phyloP scores from a whole-genome alignment of 2,329 filamentous ascomycete genomes.

The Ceratocystis diversiconidia region DNA sequence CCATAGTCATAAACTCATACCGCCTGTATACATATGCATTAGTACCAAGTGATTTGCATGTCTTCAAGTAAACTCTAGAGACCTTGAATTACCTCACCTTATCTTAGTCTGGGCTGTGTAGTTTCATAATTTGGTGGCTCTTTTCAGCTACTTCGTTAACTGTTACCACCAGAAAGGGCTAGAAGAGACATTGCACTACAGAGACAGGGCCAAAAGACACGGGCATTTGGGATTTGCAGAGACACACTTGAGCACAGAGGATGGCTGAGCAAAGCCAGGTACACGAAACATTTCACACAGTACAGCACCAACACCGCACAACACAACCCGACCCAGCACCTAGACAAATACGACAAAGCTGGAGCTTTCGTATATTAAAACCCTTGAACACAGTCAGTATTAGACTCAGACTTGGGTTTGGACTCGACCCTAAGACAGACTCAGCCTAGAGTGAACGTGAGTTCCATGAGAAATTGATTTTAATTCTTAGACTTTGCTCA shows the following conservation, averaged over 20 bases:
- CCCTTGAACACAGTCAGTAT: not conserved
- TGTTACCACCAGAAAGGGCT: not conserved
- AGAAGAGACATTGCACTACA: not conserved
- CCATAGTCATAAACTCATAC: not conserved
- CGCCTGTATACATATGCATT: too few relatives aligned
- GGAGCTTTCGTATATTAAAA: not conserved
- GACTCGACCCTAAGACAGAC: not conserved
- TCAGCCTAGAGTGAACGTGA: not conserved
- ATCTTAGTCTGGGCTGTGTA: not conserved
- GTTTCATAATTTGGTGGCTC: not conserved
- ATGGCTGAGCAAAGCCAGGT: conserved; percentile 7
- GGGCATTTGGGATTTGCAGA: not conserved
- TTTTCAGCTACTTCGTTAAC: not conserved
- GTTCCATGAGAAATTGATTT: not conserved
- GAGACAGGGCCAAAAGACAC: not conserved
- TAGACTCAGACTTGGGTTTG: not conserved
- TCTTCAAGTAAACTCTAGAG: not conserved
- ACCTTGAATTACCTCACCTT: not conserved
- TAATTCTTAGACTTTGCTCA: not conserved
- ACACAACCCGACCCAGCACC: too few relatives aligned
- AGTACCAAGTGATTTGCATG: not conserved
- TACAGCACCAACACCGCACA: not conserved
- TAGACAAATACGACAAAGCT: not conserved
- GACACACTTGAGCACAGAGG: not conserved
- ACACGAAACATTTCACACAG: not conserved